Evolutionary conservation across 2,329 filamentous ascomycete genomes (phyloP).

Genomic region (Tothia fuscella): DNA sequence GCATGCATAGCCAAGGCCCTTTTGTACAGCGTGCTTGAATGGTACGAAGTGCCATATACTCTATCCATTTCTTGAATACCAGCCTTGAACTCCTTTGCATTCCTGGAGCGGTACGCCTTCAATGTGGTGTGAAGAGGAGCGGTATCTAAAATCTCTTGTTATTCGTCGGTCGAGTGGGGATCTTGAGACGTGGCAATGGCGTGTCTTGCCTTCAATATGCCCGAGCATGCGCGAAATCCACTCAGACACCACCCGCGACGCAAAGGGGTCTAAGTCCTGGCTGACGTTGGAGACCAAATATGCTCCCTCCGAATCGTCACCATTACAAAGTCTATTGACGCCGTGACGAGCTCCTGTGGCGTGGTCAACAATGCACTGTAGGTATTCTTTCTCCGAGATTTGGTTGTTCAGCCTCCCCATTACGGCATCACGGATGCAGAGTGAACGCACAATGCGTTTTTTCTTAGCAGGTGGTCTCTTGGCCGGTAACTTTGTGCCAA

Average conservation of each 20-base stretch:
- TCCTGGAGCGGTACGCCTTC: not conserved
- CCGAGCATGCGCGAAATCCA: not conserved
- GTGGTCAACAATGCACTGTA: not conserved
- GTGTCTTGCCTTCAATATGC: too few species aligned
- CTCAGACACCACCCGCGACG: not conserved
- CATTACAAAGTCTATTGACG: not conserved
- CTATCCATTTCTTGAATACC: not conserved
- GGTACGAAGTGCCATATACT: not conserved
- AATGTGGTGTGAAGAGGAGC: not conserved
- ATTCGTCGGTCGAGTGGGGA: too few species aligned
- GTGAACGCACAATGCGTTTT: not conserved
- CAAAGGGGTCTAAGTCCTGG: not conserved
- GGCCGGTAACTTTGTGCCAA: not conserved
- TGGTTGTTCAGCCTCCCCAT: not conserved
- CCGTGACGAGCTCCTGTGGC: not conserved
- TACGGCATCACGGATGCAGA: not conserved
- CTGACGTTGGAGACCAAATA: not conserved
- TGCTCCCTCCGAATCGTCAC: not conserved
- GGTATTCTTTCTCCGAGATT: not conserved
- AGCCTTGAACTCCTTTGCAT: not conserved
- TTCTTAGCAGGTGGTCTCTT: not conserved
- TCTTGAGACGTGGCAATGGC: too few species aligned
- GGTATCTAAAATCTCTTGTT: not conserved
- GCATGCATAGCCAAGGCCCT: not conserved
- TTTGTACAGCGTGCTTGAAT: not conserved